Evolutionary conservation across 768 basidiomycete species (phyloP).

Genomic region (Russula griseocarnosa): DNA sequence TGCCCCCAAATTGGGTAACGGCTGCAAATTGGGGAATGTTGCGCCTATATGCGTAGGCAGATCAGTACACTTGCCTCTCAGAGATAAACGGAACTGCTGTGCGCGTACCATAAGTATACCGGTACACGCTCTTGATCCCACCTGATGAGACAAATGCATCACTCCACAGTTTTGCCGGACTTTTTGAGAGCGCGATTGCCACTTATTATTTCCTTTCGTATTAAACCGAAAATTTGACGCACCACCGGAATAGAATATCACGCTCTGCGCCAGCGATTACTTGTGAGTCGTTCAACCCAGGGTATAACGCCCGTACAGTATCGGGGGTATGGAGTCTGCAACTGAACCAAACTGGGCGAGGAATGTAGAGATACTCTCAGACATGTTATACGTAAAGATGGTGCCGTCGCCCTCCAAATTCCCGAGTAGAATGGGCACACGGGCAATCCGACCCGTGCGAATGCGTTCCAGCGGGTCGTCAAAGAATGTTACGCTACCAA

Average conservation of each 20-base stretch:
- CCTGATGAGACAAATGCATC: too few species aligned
- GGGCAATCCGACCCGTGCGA: conserved; percentile 1
- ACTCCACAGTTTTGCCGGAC: too few species aligned
- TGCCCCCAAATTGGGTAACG: too few species aligned
- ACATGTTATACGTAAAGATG: neutral
- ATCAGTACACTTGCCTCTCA: too few species aligned
- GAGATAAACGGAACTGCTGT: too few species aligned
- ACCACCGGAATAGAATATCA: conserved; percentile 14
- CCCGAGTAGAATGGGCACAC: conserved; percentile 15
- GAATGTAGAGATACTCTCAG: neutral
- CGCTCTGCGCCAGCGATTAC: conserved; percentile 8
- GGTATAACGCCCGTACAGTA: conserved; percentile 3
- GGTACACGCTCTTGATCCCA: too few species aligned
- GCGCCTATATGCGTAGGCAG: too few species aligned
- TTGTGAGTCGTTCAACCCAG: conserved; percentile 6
- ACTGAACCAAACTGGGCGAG: neutral
- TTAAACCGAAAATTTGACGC: neutral
- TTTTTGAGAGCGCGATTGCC: neutral
- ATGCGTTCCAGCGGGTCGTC: conserved; percentile 19
- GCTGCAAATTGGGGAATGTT: too few species aligned
- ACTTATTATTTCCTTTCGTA: too few species aligned
- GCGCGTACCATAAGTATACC: too few species aligned
- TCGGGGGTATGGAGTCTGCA: neutral
- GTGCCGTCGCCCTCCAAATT: conserved; percentile 17
- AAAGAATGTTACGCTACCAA: conserved; percentile 8